phyloP scores from a whole-genome alignment of 345 rosid species.

The Salix udensis region DNA sequence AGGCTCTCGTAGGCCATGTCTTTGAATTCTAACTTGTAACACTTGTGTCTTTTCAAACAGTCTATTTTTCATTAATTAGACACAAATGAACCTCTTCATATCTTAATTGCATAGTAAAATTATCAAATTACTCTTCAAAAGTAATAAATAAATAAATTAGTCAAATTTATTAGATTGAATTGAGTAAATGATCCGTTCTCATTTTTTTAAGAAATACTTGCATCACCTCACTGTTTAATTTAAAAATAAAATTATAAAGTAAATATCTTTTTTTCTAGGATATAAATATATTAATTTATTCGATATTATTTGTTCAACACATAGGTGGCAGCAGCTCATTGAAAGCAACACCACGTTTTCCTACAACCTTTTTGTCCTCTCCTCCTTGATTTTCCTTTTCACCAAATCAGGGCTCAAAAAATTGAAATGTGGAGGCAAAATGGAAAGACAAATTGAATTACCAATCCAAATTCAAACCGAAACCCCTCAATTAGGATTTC shows the following conservation, averaged over 20 bases:
- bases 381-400: neutral
- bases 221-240: too few relatives aligned
- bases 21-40: too few relatives aligned
- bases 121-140: too few relatives aligned
- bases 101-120: too few relatives aligned
- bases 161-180: too few relatives aligned
- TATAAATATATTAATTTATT: neutral
- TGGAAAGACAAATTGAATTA: conserved; percentile 3
- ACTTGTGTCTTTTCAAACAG: too few relatives aligned
- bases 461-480: neutral
- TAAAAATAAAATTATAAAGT: too few relatives aligned
- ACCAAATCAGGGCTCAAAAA: conserved; percentile 14
- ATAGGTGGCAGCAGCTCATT: neutral
- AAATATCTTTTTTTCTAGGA: too few relatives aligned
- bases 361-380: neutral
- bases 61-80: too few relatives aligned
- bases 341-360: neutral
- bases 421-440: conserved; percentile 22
- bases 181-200: neutral
- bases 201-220: neutral
- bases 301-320: neutral
- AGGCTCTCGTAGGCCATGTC: too few relatives aligned
- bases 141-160: too few relatives aligned
- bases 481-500: neutral
- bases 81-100: too few relatives aligned